Evolutionary conservation across 140 eudicot species (phyloP).

Genomic region (Ambrosia hybrid): DNA sequence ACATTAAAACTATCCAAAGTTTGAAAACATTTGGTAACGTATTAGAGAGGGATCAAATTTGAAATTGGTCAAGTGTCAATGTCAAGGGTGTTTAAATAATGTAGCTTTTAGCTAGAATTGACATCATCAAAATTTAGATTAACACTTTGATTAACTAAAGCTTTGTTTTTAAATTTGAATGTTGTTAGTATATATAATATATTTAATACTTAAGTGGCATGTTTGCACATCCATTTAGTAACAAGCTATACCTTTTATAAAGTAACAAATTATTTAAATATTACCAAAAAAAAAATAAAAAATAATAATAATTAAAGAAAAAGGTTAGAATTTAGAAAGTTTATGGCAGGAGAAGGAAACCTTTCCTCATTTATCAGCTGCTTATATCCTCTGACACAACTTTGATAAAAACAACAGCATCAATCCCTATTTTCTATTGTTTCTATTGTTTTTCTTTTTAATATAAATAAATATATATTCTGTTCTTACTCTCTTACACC

Average conservation of each 20-base stretch:
- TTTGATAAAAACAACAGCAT: constrained; percentile 30
- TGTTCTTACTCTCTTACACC: constrained; percentile 26
- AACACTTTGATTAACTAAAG: constrained; percentile 10
- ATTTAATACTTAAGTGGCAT: background rate
- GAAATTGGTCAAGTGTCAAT: background rate
- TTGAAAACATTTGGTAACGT: too few species aligned
- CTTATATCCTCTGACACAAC: constrained; percentile 63
- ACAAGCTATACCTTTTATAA: background rate
- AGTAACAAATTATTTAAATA: too few species aligned
- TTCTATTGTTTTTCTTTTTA: constrained; percentile 2
- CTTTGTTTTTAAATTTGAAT: background rate
- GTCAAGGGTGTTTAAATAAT: background rate
- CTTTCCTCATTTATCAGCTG: constrained; percentile 76
- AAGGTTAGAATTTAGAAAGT: constrained; percentile 20
- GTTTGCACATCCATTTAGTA: constrained; percentile 3
- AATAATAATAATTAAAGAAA: constrained; percentile 2
- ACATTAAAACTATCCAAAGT: too few species aligned
- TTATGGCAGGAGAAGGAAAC: constrained; percentile 43
- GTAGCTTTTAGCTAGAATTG: background rate
- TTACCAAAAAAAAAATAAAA: background rate
- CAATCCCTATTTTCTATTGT: constrained; percentile 21
- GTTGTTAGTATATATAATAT: background rate
- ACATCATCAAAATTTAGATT: background rate
- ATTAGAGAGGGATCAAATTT: background rate
- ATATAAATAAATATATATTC: constrained; percentile 11